phyloP scores from a whole-genome alignment of 1,284 basidiomycete genomes.

The Ustilago loliicola region DNA sequence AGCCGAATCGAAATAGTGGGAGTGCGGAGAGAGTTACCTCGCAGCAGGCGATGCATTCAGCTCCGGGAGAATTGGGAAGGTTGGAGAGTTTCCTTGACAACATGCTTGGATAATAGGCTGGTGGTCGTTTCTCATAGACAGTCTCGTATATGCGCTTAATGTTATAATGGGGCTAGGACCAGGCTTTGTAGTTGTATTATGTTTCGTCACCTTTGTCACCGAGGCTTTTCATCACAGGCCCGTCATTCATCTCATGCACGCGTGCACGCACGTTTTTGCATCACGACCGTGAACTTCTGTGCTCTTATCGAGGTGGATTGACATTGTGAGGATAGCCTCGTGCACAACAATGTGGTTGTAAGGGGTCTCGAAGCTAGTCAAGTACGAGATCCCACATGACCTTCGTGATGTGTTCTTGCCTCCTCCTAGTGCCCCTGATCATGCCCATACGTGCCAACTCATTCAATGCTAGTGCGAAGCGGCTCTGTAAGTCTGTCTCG shows the following conservation, averaged over 20 bases:
- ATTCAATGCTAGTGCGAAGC: constrained; percentile 64
- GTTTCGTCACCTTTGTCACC: neutral
- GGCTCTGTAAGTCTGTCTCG: constrained; percentile 46
- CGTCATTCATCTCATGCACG: constrained; percentile 3
- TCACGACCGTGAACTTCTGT: neutral
- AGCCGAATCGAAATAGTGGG: neutral
- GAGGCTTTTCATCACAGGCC: neutral
- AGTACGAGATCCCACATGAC: constrained; percentile 63
- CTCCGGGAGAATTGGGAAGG: constrained; percentile 33
- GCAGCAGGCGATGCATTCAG: constrained; percentile 20
- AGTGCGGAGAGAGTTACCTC: neutral
- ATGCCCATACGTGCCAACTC: constrained; percentile 65
- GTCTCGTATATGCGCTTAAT: too few species aligned
- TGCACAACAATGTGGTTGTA: too few species aligned
- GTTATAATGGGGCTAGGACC: too few species aligned
- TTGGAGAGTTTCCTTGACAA: constrained; percentile 53
- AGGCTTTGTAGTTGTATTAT: neutral
- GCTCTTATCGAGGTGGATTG: too few species aligned
- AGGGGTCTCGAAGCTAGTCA: too few species aligned
- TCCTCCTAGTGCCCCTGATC: constrained; percentile 56
- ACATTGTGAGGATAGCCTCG: too few species aligned
- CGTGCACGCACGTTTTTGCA: neutral
- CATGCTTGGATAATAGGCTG: constrained; percentile 37
- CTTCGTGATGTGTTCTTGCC: constrained; percentile 64
- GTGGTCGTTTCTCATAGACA: neutral